Percentiles rank a stretch among this genome's conserved stretches.
Evolutionary conservation across 2,329 filamentous ascomycete species (phyloP).

Genomic region (Fusarium sp.): DNA sequence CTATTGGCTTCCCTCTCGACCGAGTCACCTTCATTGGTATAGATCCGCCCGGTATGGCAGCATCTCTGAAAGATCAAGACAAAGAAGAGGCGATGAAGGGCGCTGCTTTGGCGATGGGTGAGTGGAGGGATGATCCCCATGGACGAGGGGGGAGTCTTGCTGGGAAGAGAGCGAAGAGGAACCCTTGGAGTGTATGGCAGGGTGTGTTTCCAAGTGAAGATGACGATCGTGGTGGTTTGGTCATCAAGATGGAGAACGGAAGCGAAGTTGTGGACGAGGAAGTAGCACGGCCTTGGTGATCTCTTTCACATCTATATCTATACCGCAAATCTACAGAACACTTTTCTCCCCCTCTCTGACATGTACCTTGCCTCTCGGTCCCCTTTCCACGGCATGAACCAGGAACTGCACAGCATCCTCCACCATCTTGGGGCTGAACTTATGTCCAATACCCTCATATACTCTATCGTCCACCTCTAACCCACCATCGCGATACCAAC

Average conservation of each 20-base stretch:
- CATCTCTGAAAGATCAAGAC: conserved; percentile 37
- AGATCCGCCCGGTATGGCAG: conserved; percentile 65
- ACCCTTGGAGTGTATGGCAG: conserved; percentile 60
- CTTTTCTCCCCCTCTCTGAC: conserved; percentile 47
- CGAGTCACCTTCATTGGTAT: conserved; percentile 68
- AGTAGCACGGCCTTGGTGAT: conserved; percentile 54
- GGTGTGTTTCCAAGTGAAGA: conserved; percentile 55
- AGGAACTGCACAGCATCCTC: conserved; percentile 73
- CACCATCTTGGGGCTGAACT: conserved; percentile 75
- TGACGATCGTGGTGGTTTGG: conserved; percentile 51
- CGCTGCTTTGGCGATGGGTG: conserved; percentile 54
- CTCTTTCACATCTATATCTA: not conserved
- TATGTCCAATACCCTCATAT: conserved; percentile 75
- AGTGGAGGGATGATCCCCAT: conserved; percentile 65
- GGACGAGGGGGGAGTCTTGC: conserved; percentile 58
- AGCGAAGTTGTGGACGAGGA: conserved; percentile 55
- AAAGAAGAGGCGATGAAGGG: conserved; percentile 56
- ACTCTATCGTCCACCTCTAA: conserved; percentile 72
- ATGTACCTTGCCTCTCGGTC: conserved; percentile 38
- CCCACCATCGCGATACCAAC: conserved; percentile 66
- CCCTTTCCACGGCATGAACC: conserved; percentile 55
- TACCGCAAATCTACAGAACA: conserved; percentile 31
- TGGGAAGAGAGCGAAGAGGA: conserved; percentile 60
- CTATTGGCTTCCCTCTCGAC: conserved; percentile 64
- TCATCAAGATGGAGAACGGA: conserved; percentile 46